Evolutionary conservation across 2,329 filamentous ascomycete species (phyloP), one percentile per base, ranked within the genome.

Genomic region (Apiospora sp.): DNA sequence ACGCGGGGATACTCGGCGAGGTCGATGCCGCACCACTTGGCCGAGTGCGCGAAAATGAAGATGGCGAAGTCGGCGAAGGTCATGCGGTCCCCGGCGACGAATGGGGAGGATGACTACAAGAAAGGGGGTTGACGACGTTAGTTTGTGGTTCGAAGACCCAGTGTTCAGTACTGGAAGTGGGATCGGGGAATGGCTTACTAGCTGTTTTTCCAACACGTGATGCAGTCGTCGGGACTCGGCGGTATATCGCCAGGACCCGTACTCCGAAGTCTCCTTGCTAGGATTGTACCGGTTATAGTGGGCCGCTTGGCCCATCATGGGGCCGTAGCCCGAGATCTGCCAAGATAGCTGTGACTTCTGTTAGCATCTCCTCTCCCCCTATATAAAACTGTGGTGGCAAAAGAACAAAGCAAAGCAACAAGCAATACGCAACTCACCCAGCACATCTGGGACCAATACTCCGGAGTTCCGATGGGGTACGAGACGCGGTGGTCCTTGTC

Each of bases 401-500:
- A 48, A 48, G 46, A 48, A 7, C 22, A 22, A 22, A 4, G 46
- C 7, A n/a, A 48, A 48, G 7, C 46, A 8, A 4, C 46, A 8
- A 0, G 37, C 37, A 10, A 10, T 7, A 16, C 3, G 0, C 49
- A n/a, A 70, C 73, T 74, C 73, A 76, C 77, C 77, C 77, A 77
- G 41, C 75, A 77, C 46, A 77, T 30, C 72, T 77, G 76, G 14
- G 70, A 58, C 76, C 75, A 78, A 70, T 78, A 78, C 37, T 73
- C 75, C 6, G 68, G 68, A 3, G 74, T 77, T 22, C 72, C 75
- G 16, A 72, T 1, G 16, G 73, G 72, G 37, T 75, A 75, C 10
- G 75, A 77, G 43, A 78, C 19, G 70, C 74, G 74, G 48, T 76
- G 34, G 22, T 75, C 73, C 69, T 75, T 76, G 54, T 77, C 77